Evolutionary conservation across 139 green algal genomes (phyloP), one percentile per base, ranked within the genome.

Genomic region (Choricystis sp.): DNA sequence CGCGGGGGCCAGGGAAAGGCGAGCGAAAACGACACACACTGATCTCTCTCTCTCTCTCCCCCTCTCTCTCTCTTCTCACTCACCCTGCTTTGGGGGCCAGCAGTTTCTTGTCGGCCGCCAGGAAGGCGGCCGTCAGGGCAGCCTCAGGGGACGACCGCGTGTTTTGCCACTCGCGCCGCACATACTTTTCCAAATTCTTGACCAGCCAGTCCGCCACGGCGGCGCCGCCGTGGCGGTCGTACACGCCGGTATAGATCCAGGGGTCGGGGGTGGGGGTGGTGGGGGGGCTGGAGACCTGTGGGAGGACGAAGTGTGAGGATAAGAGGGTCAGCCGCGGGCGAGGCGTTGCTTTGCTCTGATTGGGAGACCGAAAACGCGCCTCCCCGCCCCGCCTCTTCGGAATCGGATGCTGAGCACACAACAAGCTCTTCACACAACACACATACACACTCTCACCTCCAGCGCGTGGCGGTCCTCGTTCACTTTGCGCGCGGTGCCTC

Each of bases 201-300:
- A 72, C 28, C 21, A 94, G 74, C 82, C 85, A 94, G 9, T 89
- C 78, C 2, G 85, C 74, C 19, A 77, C 76, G 4, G 86, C 83
- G 57, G 56, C 70, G 1, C 89, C 89, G 48, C 82, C 77, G 25
- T 83, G 77, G 2, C 77, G 74, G 48, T 83, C 77, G 63, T 78
- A 83, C 22, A 83, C 77, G 1, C 64, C 77, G 14, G 71, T 67
- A 56, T 80, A 81, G 4, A 28, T 29, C 29, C 64, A 61, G 2
- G 31, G 26, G 40, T 9, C 40, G 40, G 40, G 9, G 40, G 40
- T 16, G 9, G 40, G 9, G 40, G 9, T 16, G 40, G 40, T 52
- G 40, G 40, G 40, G 9, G 9, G 40, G 40, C 16, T 9, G 40
- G 40, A 52, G 40, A 16, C 9, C 9, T n/a, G n/a, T n/a, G n/a